Conservation (phyloP, 2,329 filamentous ascomycete genomes). For the Clarireedia monteithiana region DNA sequence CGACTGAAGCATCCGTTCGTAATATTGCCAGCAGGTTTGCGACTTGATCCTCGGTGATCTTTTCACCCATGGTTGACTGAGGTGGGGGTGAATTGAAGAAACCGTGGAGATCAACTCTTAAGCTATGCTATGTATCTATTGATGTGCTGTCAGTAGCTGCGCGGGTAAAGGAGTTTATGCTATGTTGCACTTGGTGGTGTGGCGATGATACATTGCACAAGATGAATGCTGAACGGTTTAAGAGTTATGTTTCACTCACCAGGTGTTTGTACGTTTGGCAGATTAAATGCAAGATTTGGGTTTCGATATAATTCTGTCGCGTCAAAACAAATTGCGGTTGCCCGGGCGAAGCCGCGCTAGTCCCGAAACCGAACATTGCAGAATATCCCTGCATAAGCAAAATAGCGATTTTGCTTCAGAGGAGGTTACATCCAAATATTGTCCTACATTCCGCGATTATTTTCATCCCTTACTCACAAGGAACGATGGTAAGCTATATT, state of each 20-base stretch:
- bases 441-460: not conserved
- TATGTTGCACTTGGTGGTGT: not conserved
- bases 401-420: not conserved
- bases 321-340: constrained; percentile 10
- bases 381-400: not conserved
- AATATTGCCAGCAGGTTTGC: constrained; percentile 44
- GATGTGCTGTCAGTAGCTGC: constrained; percentile 12
- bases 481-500: too few species aligned
- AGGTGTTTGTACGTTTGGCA: not conserved
- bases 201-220: not conserved
- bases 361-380: not conserved
- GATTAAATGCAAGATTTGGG: not conserved
- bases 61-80: constrained; percentile 42
- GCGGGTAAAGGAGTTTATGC: not conserved
- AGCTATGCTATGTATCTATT: constrained; percentile 11
- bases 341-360: constrained; percentile 1
- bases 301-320: constrained; percentile 5
- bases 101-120: constrained; percentile 8
- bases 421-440: not conserved
- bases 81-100: constrained; percentile 6
- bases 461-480: too few species aligned
- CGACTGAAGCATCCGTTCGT: constrained; percentile 56
- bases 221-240: not conserved
- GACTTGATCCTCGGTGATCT: constrained; percentile 52
- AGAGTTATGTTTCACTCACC: constrained; percentile 5